A percentile compares a stretch with the other conserved stretches of the same genome.
These are phyloP conservation scores for Albatrellus ellisii DNA, from an alignment of 768 basidiomycete species.

Conservation along the genomic window DNA sequence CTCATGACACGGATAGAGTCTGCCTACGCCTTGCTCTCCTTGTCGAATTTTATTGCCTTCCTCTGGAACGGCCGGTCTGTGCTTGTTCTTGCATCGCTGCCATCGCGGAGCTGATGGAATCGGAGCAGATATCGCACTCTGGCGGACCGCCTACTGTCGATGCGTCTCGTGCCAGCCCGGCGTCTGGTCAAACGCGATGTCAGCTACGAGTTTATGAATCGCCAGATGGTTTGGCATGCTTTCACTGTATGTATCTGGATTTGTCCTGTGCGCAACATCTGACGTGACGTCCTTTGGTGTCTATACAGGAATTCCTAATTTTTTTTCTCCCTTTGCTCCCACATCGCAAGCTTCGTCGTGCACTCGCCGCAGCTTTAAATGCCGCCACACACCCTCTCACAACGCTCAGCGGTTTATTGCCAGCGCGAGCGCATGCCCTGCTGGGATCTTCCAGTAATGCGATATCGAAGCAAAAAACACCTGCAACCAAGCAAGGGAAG, in stretches of 20 bases:
- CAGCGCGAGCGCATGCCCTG: slow-evolving; percentile 20
- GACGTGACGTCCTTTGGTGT: not conserved
- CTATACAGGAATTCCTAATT: slow-evolving; percentile 77
- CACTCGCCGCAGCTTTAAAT: slow-evolving; percentile 19
- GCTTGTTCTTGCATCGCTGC: not conserved
- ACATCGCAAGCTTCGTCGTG: slow-evolving; percentile 48
- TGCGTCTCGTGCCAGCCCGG: slow-evolving; percentile 64
- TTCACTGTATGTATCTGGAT: slow-evolving; percentile 61
- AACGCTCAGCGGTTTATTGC: slow-evolving; percentile 19
- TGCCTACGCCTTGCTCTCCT: slow-evolving; percentile 41
- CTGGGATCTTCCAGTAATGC: slow-evolving; percentile 6
- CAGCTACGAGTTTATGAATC: slow-evolving; percentile 98
- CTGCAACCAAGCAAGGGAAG: slow-evolving; percentile 31
- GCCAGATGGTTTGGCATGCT: slow-evolving; percentile 98
- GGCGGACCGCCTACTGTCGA: slow-evolving; percentile 60
- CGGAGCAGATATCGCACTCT: slow-evolving; percentile 68
- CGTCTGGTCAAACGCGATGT: slow-evolving; percentile 66
- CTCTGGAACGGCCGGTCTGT: slow-evolving; percentile 75
- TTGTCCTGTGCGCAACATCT: not conserved
- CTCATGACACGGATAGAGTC: slow-evolving; percentile 55
- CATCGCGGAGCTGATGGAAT: not conserved
- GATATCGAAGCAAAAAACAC: not conserved
- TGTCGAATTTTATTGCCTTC: slow-evolving; percentile 74
- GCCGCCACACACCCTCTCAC: slow-evolving; percentile 20
- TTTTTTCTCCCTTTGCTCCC: slow-evolving; percentile 84